Base-by-base conservation (phyloP, 2,329 filamentous ascomycete species). In the Elsinoe arachidis region DNA sequence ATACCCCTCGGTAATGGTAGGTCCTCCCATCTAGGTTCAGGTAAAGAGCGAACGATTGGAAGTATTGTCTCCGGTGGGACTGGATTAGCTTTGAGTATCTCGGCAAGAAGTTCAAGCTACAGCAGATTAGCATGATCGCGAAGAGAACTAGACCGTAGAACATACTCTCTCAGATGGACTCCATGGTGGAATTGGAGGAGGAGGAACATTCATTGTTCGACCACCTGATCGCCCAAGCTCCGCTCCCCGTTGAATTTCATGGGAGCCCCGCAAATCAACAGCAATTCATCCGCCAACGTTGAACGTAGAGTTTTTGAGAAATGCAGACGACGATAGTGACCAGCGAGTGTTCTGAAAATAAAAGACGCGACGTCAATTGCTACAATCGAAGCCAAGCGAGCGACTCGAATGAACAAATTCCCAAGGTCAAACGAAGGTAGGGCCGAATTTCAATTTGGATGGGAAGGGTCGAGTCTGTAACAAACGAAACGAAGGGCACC, bases 1-100 rank as follows among this genome's bases (percentile, higher is more conserved):
- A 63, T 70, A 80, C 78, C 77, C 64, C 68, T 68, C 61, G 78
- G 78, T 59, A 80, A 67, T 39, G 75, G 69, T 61, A 76, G 75
- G 56, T 79, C 72, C 55, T 72, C 71, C 77, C 77, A 80, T 63
- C 69, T 69, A 57, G 76, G 76, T 62, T 71, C 68, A 61, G 72
- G 70, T 58, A 66, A 63, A 55, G 75, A 72, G 60, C 70, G 69
- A 61, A 79, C 71, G 61, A 76, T 67, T 57, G 72, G 67, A 61
- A 75, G 70, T 57, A 78, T 68, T 44, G 70, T 66, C 61, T 71
- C 69, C 49, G 74, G 72, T 41, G 73, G 69, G 57, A 78, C 69
- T 43, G 70, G 68, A 58, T 73, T 71, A 41, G 70, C 70, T 65
- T 78, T 80, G 62, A 80, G 70, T 61, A 78, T 74, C 65, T 80